Evolutionary conservation across 2,329 filamentous ascomycete species (phyloP).

Genomic region (Aspergillus ochraceoroseus): DNA sequence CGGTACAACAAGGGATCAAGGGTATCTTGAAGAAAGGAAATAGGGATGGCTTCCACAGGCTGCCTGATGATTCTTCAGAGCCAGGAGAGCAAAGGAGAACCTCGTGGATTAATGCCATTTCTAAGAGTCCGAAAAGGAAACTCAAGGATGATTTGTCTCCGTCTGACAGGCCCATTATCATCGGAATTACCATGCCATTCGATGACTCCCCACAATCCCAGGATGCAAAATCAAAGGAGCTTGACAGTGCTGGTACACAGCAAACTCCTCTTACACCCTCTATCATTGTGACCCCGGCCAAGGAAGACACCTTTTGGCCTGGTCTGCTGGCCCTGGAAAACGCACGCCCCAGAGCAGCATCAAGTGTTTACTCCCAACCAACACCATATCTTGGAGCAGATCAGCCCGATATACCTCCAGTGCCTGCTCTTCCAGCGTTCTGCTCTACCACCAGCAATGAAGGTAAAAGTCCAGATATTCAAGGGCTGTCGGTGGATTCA

Average conservation of each 20-base stretch:
- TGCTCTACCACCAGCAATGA: slow-evolving; percentile 23
- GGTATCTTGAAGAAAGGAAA: slow-evolving; percentile 22
- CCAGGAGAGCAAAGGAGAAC: slow-evolving; percentile 8
- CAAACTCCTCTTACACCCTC: slow-evolving; percentile 42
- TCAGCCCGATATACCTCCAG: slow-evolving; percentile 35
- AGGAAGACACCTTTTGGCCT: slow-evolving; percentile 38
- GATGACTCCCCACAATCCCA: slow-evolving; percentile 26
- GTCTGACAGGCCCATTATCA: slow-evolving; percentile 44
- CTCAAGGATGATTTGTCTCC: slow-evolving; percentile 39
- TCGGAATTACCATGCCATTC: slow-evolving; percentile 43
- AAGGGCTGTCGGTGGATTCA: slow-evolving; percentile 18
- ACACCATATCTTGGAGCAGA: slow-evolving; percentile 29
- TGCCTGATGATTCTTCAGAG: slow-evolving; percentile 18
- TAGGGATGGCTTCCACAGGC: slow-evolving; percentile 20
- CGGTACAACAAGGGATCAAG: slow-evolving; percentile 21
- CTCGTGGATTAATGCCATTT: slow-evolving; percentile 17
- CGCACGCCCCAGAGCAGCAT: slow-evolving; percentile 33
- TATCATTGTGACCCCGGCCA: slow-evolving; percentile 46
- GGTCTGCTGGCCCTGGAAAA: slow-evolving; percentile 22
- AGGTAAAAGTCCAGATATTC: slow-evolving; percentile 11
- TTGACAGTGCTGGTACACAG: slow-evolving; percentile 28
- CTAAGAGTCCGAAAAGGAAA: slow-evolving; percentile 22
- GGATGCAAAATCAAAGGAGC: slow-evolving; percentile 22
- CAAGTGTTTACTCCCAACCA: slow-evolving; percentile 45
- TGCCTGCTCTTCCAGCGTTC: slow-evolving; percentile 39